Base-by-base conservation (phyloP, 495 filamentous ascomycete genomes). In the Rhizodiscina lignyota region DNA sequence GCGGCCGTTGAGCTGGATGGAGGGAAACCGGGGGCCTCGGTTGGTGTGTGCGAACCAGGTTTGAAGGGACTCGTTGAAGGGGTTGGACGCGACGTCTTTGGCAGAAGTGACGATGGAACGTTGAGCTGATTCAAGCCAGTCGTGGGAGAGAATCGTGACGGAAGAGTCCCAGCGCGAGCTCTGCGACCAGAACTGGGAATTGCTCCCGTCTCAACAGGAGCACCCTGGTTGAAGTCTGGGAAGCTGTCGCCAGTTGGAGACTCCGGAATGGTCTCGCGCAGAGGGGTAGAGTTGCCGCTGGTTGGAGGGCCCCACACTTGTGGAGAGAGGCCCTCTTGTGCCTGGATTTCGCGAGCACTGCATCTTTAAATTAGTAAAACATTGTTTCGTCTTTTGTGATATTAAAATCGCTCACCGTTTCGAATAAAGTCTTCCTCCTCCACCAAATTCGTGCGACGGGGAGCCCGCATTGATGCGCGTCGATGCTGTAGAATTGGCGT, bases 261-360 rank as follows among this genome's bases (percentile, higher is more conserved):
- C 61, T 97, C 89, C 43, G 89, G 91, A 35, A 94, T 93, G 37
- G 89, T 93, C 60, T 96, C 89, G 41, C 89, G 80, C 38, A 97
- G 68, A 41, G 89, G 91, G 16, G 89, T 96, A 30, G 89, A 93
- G 61, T 91, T 79, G 37, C 84, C 86, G 53, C 85, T 92, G 21
- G 91, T 87, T 35, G 89, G 89, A 26, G 89, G 86, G 20, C 84
- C 87, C 89, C 91, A 96, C 19, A 86, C 73, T 53, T 80, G 83
- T 34, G 83, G 67, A 43, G 77, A 74, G 41, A 91, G 56, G 28
- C 85, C 86, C 66, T 96, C 91, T 60, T 96, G 85, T 24, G 85
- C 85, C 61, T 96, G 91, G 42, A 96, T 94, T 53, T 97, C 89
- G 56, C 89, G 71, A 27, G 91, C 84, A 42, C 87, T 93, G 49